A percentile compares a stretch with the other conserved stretches of the same genome.
These are phyloP conservation scores for Pestalotiopsis sp. DNA, from an alignment of 2,329 filamentous ascomycete genomes.

Conservation along the genomic window DNA sequence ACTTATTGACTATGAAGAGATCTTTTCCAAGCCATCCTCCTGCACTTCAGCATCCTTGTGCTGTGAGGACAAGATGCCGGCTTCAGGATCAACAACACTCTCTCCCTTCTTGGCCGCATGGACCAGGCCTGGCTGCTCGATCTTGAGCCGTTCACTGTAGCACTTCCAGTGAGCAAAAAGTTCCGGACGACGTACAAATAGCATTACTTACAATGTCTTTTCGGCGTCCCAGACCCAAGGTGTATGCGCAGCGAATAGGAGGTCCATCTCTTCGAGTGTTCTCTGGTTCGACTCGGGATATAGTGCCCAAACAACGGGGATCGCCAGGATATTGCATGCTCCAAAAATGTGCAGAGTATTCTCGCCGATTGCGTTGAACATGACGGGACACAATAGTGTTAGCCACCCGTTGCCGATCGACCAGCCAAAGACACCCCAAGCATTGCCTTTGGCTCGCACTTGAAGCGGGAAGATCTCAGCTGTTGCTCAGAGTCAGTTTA, in stretches of 20 bases:
- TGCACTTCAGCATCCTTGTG: slow-evolving; percentile 2
- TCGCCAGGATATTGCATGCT: slow-evolving; percentile 65
- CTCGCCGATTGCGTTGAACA: slow-evolving; percentile 57
- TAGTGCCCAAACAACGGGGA: slow-evolving; percentile 73
- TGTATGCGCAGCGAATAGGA: slow-evolving; percentile 69
- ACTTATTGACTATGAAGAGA: background rate
- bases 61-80: slow-evolving; percentile 15
- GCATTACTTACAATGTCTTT: slow-evolving; percentile 51
- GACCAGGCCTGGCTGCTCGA: slow-evolving; percentile 56
- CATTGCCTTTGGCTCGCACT: slow-evolving; percentile 74
- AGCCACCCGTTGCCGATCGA: slow-evolving; percentile 73
- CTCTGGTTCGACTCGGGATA: slow-evolving; percentile 77
- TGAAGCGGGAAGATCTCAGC: slow-evolving; percentile 76
- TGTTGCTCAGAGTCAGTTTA: slow-evolving; percentile 47
- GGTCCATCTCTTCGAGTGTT: slow-evolving; percentile 75
- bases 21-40: slow-evolving; percentile 5
- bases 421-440: slow-evolving; percentile 78
- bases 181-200: no score
- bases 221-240: slow-evolving; percentile 76
- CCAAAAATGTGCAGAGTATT: slow-evolving; percentile 78
- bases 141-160: slow-evolving; percentile 54
- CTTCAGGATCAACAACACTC: slow-evolving; percentile 31
- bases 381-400: slow-evolving; percentile 25
- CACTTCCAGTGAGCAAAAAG: background rate
- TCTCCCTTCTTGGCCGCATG: slow-evolving; percentile 34